These are phyloP conservation scores for Metarhizium robertsii DNA, from an alignment of 2,329 filamentous ascomycete species.

Conservation along the genomic window DNA sequence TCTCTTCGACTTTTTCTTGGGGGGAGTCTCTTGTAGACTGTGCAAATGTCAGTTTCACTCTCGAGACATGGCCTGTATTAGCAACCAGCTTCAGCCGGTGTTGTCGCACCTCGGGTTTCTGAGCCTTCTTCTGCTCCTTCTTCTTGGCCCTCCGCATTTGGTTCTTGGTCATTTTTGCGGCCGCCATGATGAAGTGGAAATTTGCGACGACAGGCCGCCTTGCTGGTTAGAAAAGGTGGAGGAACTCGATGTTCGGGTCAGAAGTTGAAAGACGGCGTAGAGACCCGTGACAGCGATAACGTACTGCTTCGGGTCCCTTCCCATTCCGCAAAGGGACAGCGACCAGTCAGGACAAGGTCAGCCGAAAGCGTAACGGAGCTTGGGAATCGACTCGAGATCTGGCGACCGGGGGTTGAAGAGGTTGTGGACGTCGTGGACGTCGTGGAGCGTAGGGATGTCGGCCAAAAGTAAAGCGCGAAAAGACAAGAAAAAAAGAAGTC, in stretches of 20 bases:
- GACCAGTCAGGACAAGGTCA: not conserved
- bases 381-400: not conserved
- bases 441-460: too few species aligned
- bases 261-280: slow-evolving; percentile 27
- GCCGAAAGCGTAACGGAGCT: not conserved
- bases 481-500: not conserved
- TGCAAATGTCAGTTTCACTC: not conserved
- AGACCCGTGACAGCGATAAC: slow-evolving; percentile 22
- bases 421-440: not conserved
- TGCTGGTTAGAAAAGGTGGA: slow-evolving; percentile 16
- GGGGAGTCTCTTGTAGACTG: not conserved
- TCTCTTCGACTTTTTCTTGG: not conserved
- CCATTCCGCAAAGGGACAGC: slow-evolving; percentile 16
- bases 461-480: not conserved
- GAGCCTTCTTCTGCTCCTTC: slow-evolving; percentile 76
- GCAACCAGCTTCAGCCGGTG: not conserved
- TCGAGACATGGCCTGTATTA: not conserved
- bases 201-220: slow-evolving; percentile 16
- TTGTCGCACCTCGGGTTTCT: slow-evolving; percentile 40
- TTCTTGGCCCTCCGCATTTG: slow-evolving; percentile 87
- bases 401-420: not conserved
- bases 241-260: slow-evolving; percentile 24
- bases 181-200: slow-evolving; percentile 41
- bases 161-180: slow-evolving; percentile 80
- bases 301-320: slow-evolving; percentile 28